These are phyloP conservation scores for Cystobasidium slooffiae DNA, from an alignment of 1,284 basidiomycete genomes.

Conservation along the genomic window DNA sequence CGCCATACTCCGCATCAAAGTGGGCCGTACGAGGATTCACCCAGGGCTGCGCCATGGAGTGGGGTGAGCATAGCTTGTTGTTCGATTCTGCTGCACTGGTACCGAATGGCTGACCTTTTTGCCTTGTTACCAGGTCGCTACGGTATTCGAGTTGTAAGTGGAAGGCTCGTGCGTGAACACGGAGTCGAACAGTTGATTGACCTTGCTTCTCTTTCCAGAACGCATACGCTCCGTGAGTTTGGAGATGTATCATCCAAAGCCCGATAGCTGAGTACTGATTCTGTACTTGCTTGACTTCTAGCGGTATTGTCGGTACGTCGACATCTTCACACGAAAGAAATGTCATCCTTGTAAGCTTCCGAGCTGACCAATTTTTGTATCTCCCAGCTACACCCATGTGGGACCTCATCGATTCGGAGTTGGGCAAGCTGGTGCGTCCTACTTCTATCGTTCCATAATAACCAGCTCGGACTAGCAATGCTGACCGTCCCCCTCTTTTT, in stretches of 20 bases:
- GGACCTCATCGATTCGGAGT: slow-evolving; percentile 38
- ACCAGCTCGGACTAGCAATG: background rate
- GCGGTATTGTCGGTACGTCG: slow-evolving; percentile 36
- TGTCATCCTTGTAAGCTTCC: background rate
- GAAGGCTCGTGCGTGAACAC: background rate
- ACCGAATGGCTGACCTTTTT: too few relatives aligned
- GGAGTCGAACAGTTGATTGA: background rate
- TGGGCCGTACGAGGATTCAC: slow-evolving; percentile 43
- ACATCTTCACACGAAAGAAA: background rate
- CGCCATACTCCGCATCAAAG: slow-evolving; percentile 44
- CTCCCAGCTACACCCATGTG: slow-evolving; percentile 34
- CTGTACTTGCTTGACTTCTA: slow-evolving; percentile 1
- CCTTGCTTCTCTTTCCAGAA: slow-evolving; percentile 7
- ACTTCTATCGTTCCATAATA: background rate
- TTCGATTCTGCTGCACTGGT: background rate
- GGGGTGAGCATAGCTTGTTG: slow-evolving; percentile 17
- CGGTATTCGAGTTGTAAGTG: slow-evolving; percentile 34
- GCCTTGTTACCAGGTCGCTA: slow-evolving; percentile 12
- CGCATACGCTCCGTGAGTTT: slow-evolving; percentile 35
- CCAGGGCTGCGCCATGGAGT: slow-evolving; percentile 43
- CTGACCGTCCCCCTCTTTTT: background rate
- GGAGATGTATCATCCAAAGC: background rate
- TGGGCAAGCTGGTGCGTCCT: slow-evolving; percentile 34
- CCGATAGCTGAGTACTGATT: background rate
- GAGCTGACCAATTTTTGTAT: background rate